phyloP scores from a whole-genome alignment of 2,329 filamentous ascomycete species.

The Gaeumannomyces tritici region DNA sequence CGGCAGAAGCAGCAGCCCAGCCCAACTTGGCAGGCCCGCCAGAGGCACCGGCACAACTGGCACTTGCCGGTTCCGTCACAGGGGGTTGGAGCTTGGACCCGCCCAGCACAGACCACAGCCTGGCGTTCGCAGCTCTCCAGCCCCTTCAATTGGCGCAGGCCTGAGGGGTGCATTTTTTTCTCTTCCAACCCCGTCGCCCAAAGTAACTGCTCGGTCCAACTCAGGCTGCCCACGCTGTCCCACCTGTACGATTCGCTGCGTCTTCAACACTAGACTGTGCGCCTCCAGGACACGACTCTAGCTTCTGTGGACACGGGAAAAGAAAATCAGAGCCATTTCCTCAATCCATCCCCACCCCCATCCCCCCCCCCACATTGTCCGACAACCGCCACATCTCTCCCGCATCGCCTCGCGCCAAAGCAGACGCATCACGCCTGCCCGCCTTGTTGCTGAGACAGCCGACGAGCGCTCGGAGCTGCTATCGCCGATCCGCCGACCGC shows the following conservation, averaged over 20 bases:
- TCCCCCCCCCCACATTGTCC: neutral
- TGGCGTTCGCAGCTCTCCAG: neutral
- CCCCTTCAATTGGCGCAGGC: slow-evolving; percentile 1
- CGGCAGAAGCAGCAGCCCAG: neutral
- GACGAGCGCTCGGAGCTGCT: neutral
- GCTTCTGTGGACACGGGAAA: neutral
- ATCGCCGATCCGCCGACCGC: neutral
- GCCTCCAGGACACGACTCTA: neutral
- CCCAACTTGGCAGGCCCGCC: neutral
- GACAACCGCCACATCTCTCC: neutral
- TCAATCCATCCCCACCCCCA: neutral
- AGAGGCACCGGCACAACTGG: no score
- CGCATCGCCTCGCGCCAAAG: no score
- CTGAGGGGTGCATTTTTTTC: neutral
- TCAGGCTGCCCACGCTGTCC: neutral
- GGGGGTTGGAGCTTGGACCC: neutral
- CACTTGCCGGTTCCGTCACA: neutral
- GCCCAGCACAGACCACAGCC: neutral
- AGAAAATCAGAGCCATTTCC: neutral
- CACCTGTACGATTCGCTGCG: neutral
- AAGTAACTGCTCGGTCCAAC: neutral
- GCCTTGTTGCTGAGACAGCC: neutral
- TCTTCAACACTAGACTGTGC: neutral
- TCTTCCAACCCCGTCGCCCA: neutral
- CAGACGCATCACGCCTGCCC: neutral